These are phyloP conservation scores for Colletotrichum sidae DNA, from an alignment of 2,329 filamentous ascomycete species.

Conservation along the genomic window DNA sequence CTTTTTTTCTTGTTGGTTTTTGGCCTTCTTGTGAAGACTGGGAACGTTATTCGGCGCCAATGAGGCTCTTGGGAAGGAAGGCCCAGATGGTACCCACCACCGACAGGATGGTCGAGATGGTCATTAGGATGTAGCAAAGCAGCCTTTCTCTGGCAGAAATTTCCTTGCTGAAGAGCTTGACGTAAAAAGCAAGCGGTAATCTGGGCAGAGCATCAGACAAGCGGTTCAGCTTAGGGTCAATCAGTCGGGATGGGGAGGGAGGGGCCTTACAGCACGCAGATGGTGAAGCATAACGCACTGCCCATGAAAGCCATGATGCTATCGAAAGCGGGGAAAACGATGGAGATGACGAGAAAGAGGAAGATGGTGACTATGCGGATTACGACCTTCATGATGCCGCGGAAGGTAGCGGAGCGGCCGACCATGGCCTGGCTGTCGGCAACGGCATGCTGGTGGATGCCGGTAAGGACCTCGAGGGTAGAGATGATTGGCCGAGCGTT, in stretches of 20 bases:
- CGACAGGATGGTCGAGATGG: constrained; percentile 77
- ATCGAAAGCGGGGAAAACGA: constrained; percentile 81
- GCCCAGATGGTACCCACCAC: constrained; percentile 86
- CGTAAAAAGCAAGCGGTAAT: constrained; percentile 86
- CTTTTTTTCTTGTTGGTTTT: too few relatives aligned
- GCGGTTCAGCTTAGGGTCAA: background rate
- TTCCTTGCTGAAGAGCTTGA: constrained; percentile 86
- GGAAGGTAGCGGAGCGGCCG: constrained; percentile 67
- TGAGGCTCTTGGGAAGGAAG: constrained; percentile 82
- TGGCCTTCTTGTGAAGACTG: too few relatives aligned
- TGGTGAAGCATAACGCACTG: constrained; percentile 89
- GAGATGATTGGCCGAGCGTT: constrained; percentile 88
- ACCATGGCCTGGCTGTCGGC: constrained; percentile 59
- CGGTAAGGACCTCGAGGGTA: constrained; percentile 83
- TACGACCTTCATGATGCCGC: constrained; percentile 67
- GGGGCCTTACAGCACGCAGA: constrained; percentile 79
- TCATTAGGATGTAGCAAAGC: constrained; percentile 76
- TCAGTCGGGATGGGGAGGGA: background rate
- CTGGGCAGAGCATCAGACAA: constrained; percentile 42
- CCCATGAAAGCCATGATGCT: constrained; percentile 93
- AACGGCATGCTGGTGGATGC: constrained; percentile 69
- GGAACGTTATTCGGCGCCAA: constrained; percentile 63
- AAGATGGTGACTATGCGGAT: constrained; percentile 76
- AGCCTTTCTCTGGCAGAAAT: constrained; percentile 72
- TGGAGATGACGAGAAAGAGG: constrained; percentile 80